A percentile compares a stretch with the other conserved stretches of the same genome.
Evolutionary conservation across 176 grass and related monocot species (phyloP).

Genomic region (Stipa capillata): DNA sequence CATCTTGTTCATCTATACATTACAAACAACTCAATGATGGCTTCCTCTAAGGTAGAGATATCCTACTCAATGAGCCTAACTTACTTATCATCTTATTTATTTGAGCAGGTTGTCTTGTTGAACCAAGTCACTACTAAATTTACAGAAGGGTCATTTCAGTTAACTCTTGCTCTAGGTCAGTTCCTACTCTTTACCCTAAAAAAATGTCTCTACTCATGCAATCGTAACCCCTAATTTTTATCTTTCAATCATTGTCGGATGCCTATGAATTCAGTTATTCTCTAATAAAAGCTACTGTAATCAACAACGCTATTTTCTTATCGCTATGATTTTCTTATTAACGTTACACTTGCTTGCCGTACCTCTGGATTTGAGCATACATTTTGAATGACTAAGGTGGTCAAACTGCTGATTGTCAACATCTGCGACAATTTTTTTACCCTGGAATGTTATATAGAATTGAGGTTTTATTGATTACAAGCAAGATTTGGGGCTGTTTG

Average conservation of each 20-base stretch:
- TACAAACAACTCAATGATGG: neutral
- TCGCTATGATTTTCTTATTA: neutral
- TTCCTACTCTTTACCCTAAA: neutral
- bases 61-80: conserved; percentile 2
- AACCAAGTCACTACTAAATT: conserved; percentile 98
- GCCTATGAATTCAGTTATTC: neutral
- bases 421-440: neutral
- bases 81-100: conserved; percentile 9
- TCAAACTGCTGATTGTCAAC: neutral
- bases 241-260: neutral
- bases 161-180: conserved; percentile 88
- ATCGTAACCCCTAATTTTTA: neutral
- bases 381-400: neutral
- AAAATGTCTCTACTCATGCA: too few relatives aligned
- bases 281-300: neutral
- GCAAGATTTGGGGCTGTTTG: neutral
- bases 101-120: conserved; percentile 78
- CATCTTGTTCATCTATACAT: neutral
- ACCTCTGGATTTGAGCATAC: neutral
- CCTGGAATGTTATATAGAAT: neutral
- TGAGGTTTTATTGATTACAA: neutral
- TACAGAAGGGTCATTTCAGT: conserved; percentile 82
- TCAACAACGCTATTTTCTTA: neutral
- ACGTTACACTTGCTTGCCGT: neutral
- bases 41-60: neutral